Evolutionary conservation across 768 basidiomycete genomes (phyloP).

Genomic region (Lyophyllum atratum): DNA sequence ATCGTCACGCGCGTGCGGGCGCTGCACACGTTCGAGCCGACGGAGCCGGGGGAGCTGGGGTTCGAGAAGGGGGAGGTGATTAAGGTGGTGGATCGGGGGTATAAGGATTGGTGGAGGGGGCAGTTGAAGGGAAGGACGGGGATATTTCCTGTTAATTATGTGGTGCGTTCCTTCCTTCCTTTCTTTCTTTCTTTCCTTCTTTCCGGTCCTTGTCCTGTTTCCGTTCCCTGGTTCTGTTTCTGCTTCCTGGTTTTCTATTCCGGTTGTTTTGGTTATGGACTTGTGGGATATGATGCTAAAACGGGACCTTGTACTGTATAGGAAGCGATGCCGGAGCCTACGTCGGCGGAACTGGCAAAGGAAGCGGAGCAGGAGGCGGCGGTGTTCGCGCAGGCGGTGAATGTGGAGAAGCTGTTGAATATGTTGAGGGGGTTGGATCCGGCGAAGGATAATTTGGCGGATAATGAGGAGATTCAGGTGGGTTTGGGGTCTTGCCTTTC

Average conservation of each 20-base stretch:
- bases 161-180: slow-evolving; percentile 38
- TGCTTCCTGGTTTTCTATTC: too few relatives aligned
- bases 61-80: slow-evolving; percentile 94
- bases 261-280: too few relatives aligned
- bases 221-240: too few relatives aligned
- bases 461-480: slow-evolving; percentile 91
- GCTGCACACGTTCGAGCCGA: slow-evolving; percentile 84
- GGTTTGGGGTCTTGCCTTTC: too few relatives aligned
- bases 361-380: slow-evolving; percentile 88
- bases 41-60: slow-evolving; percentile 85
- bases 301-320: slow-evolving; percentile 24
- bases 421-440: slow-evolving; percentile 78
- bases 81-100: slow-evolving; percentile 91
- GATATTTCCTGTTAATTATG: slow-evolving; percentile 97
- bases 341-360: slow-evolving; percentile 67
- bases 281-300: not conserved
- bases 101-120: slow-evolving; percentile 97
- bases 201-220: not conserved
- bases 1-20: slow-evolving; percentile 86
- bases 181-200: not conserved
- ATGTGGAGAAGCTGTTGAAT: slow-evolving; percentile 77
- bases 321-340: slow-evolving; percentile 88
- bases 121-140: slow-evolving; percentile 88
- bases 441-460: slow-evolving; percentile 80
- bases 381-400: slow-evolving; percentile 84